phyloP scores from a whole-genome alignment of 352 stramenopile species.

The Pythium plurisporium region DNA sequence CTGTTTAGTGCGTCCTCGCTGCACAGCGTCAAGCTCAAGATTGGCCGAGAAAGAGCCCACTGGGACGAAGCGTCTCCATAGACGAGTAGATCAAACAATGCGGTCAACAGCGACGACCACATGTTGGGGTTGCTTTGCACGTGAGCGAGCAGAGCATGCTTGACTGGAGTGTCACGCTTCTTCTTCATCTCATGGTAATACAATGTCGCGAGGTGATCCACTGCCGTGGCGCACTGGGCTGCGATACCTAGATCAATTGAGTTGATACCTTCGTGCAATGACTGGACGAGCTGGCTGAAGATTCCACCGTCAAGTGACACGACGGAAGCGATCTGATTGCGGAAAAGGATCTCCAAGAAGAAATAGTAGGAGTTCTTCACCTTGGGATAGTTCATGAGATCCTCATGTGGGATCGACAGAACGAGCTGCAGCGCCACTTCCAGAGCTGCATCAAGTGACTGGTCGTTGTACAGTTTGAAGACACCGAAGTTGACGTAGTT shows the following conservation, averaged over 20 bases:
- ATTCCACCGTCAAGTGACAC: slow-evolving; percentile 91
- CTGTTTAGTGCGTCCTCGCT: slow-evolving; percentile 88
- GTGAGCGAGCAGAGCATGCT: slow-evolving; percentile 91
- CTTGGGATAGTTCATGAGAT: slow-evolving; percentile 97
- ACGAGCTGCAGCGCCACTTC: slow-evolving; percentile 94
- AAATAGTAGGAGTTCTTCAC: slow-evolving; percentile 97
- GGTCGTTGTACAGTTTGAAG: slow-evolving; percentile 98
- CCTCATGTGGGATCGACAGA: slow-evolving; percentile 93
- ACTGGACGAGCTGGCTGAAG: slow-evolving; percentile 96
- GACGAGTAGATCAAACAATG: slow-evolving; percentile 96
- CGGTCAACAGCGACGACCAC: slow-evolving; percentile 81
- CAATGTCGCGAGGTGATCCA: slow-evolving; percentile 90
- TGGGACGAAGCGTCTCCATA: slow-evolving; percentile 97
- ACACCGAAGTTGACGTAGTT: slow-evolving; percentile 99
- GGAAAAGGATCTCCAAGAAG: slow-evolving; percentile 98
- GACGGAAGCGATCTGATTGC: slow-evolving; percentile 94
- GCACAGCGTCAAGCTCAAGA: slow-evolving; percentile 96
- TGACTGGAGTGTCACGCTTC: slow-evolving; percentile 94
- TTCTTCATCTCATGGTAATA: slow-evolving; percentile 97
- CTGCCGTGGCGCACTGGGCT: slow-evolving; percentile 93
- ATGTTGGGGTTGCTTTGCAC: slow-evolving; percentile 91
- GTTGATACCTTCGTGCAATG: slow-evolving; percentile 86
- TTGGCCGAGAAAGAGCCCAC: slow-evolving; percentile 96
- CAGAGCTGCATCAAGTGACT: slow-evolving; percentile 91
- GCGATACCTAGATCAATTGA: slow-evolving; percentile 91